A percentile compares a stretch with the other conserved stretches of the same genome.
phyloP scores from a whole-genome alignment of 2,329 filamentous ascomycete genomes.

The Claviceps quebecensis region DNA sequence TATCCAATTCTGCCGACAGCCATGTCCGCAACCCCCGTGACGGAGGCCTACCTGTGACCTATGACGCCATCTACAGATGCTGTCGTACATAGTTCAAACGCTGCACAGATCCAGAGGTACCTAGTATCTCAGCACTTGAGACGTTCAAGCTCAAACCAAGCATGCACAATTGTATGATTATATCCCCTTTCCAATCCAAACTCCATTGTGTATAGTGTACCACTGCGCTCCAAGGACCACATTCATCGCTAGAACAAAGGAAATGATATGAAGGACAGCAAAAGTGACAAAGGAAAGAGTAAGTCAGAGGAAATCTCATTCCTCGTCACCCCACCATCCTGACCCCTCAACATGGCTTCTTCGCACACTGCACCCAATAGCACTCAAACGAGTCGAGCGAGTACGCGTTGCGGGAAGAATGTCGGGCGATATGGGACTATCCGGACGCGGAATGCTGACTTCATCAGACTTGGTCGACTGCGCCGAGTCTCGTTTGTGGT shows the following conservation, averaged over 20 bases:
- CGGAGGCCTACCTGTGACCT: neutral
- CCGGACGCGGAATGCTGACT: conserved; percentile 24
- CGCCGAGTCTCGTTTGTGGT: neutral
- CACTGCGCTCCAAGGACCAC: no score
- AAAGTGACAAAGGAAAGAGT: neutral
- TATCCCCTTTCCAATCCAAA: neutral
- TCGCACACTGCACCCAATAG: conserved; percentile 15
- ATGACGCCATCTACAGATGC: neutral
- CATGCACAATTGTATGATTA: neutral
- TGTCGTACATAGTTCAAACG: no score
- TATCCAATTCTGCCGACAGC: no score
- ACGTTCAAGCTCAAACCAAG: neutral
- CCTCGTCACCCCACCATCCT: conserved; percentile 29
- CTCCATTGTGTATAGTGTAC: neutral
- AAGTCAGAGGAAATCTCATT: conserved; percentile 1
- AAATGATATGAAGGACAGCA: no score
- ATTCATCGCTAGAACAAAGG: no score
- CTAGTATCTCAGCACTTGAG: conserved; percentile 2
- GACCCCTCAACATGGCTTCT: conserved; percentile 12
- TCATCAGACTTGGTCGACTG: conserved; percentile 7
- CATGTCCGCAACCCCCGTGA: no score
- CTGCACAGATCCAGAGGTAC: neutral
- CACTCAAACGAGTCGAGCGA: conserved; percentile 25
- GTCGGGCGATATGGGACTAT: conserved; percentile 25
- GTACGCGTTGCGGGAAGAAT: conserved; percentile 17